Evolutionary conservation across 129 eudicot species (phyloP).

Genomic region (Flaveria trinervia): DNA sequence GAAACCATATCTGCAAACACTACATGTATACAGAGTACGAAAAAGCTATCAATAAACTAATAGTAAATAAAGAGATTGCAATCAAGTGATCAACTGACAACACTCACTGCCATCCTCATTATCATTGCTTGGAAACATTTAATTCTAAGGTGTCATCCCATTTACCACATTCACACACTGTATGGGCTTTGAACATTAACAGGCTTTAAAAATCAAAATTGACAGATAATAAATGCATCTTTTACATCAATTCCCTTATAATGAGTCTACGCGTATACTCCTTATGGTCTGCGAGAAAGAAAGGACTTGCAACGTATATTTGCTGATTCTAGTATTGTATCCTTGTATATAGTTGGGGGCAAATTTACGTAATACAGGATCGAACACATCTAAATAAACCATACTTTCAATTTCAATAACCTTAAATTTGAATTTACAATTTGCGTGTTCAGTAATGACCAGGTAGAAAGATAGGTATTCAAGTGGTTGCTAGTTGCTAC

Average conservation of each 20-base stretch:
- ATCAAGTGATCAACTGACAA: background rate
- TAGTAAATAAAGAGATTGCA: background rate
- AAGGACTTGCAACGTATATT: background rate
- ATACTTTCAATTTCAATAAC: background rate
- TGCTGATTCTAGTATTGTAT: background rate
- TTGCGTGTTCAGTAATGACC: background rate
- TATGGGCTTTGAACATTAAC: background rate
- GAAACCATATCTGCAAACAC: conserved; percentile 31
- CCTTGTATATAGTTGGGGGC: background rate
- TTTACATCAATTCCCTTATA: background rate
- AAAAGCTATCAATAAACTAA: background rate
- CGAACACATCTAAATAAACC: background rate
- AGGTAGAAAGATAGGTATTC: background rate
- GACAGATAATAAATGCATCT: background rate
- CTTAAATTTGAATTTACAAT: background rate
- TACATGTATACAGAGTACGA: background rate
- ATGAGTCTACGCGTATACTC: background rate
- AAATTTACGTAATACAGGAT: background rate
- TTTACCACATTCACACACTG: background rate
- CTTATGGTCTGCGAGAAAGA: background rate
- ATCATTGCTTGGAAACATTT: background rate
- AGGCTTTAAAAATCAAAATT: background rate
- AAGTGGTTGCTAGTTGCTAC: background rate
- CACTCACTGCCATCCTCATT: background rate
- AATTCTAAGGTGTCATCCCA: background rate